phyloP scores from a whole-genome alignment of 202 grass and related monocot genomes.

The Schoenoplectus triqueter region DNA sequence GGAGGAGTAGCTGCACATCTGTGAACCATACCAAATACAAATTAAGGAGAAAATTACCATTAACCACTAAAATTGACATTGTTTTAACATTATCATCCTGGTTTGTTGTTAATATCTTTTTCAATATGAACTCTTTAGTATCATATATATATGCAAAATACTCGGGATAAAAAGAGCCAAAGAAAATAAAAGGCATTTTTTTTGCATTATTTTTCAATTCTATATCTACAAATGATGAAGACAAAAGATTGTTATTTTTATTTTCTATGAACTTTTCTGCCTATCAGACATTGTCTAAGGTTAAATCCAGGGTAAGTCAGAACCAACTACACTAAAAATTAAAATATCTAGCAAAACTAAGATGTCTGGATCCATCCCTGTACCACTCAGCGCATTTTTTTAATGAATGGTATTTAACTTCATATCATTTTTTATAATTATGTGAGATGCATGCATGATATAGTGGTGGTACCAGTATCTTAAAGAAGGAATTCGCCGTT shows the following conservation, averaged over 20 bases:
- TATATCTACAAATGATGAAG: background rate
- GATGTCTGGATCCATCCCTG: background rate
- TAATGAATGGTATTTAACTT: too few species aligned
- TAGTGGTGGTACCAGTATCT: too few species aligned
- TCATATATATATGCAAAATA: background rate
- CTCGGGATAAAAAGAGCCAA: background rate
- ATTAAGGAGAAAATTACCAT: background rate
- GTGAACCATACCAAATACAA: background rate
- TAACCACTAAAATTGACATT: background rate
- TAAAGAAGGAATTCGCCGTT: too few species aligned
- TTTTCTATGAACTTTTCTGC: background rate
- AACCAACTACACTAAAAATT: background rate
- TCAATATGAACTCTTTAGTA: background rate
- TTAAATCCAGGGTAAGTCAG: background rate
- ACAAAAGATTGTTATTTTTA: background rate
- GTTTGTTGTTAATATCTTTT: background rate
- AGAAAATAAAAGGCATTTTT: background rate
- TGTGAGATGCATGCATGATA: too few species aligned
- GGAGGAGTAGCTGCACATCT: slow-evolving; percentile 97
- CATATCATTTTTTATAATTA: too few species aligned
- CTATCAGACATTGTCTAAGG: background rate
- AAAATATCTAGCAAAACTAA: background rate
- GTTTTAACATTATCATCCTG: background rate
- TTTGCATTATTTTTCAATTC: background rate
- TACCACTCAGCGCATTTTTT: background rate